These are phyloP conservation scores for Monilinia fructicola DNA, from an alignment of 2,329 filamentous ascomycete genomes.

Conservation along the genomic window DNA sequence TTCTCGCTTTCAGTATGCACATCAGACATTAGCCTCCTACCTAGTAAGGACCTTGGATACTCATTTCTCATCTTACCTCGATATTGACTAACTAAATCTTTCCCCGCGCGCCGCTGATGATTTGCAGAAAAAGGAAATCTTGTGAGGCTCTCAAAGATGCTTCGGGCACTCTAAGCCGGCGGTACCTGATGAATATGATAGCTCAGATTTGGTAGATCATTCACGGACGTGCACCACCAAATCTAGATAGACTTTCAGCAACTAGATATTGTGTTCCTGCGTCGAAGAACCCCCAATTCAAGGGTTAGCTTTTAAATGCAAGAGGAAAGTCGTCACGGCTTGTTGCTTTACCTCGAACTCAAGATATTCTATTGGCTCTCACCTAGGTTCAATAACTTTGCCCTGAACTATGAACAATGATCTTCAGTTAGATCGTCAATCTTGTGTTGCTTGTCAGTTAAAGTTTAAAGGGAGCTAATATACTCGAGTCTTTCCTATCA, in stretches of 20 bases:
- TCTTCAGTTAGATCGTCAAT: conserved; percentile 24
- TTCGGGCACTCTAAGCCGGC: conserved; percentile 18
- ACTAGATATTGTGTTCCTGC: conserved; percentile 23
- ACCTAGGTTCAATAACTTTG: background rate
- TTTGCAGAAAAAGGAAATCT: conserved; percentile 12
- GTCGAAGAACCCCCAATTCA: conserved; percentile 19
- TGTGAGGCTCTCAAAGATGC: conserved; percentile 22
- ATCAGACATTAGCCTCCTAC: conserved; percentile 12
- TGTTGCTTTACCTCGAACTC: conserved; percentile 22
- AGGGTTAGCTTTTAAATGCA: conserved; percentile 23
- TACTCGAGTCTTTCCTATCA: conserved; percentile 25
- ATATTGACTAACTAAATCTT: background rate
- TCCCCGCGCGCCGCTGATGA: conserved; percentile 23
- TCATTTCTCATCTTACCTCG: conserved; percentile 3
- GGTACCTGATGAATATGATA: conserved; percentile 26
- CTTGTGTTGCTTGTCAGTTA: conserved; percentile 28
- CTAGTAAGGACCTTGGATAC: background rate
- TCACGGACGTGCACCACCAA: conserved; percentile 11
- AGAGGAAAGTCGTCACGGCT: conserved; percentile 22
- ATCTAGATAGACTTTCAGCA: conserved; percentile 24
- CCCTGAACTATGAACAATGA: conserved; percentile 5
- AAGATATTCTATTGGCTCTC: conserved; percentile 10
- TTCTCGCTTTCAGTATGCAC: conserved; percentile 17
- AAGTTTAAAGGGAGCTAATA: conserved; percentile 31
- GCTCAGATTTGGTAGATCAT: conserved; percentile 24